Base-by-base conservation (phyloP, 768 basidiomycete genomes). In the Kwoniella sp. region DNA sequence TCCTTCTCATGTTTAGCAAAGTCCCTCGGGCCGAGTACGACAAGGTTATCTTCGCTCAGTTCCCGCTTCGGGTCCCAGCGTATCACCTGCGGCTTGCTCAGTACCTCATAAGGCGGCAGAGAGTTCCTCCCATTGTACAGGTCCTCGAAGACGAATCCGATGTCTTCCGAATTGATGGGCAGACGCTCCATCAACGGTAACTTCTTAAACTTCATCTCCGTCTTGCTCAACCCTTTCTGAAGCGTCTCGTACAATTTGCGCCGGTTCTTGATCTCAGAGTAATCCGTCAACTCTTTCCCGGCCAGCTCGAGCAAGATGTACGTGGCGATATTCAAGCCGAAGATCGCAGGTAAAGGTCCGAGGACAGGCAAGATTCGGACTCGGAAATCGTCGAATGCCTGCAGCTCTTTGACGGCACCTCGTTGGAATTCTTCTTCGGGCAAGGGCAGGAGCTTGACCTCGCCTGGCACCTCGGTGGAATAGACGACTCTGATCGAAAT, bases 341-440 rank as follows among this genome's bases (percentile, higher is more conserved):
- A 98, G 63, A 95, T 87, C 1, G 90, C 86, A 0, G 93, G 94
- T 8, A 96, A 81, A 0, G 93, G 90, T 8, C 90, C 89, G 2
- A 97, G 84, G 4, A 97, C 95, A 29, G 95, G 95, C 12, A 97
- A 79, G 70, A 97, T 95, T 38, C 95, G 86, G 12, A 98, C 91
- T 30, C 95, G 84, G 82, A 97, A 97, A 78, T 96, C 91, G 74
- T 93, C 90, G 64, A 97, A 90, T 5, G 89, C 89, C 20, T 90
- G 87, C 7, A 98, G 85, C 81, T 98, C 93, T 72, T 90, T 89
- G 12, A 97, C 89, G 15, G 87, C 82, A 2, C 95, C 96, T 78
- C 90, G 92, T 72, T 89, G 83, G 78, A 93, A 94, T 80, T 98
- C 93, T 70, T 93, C 91, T 63, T 96, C 92, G 0, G 91, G 86